Evolutionary conservation across 2,329 filamentous ascomycete species (phyloP), one percentile per base, ranked within the genome.

Genomic region (Trichoderma atroviride): DNA sequence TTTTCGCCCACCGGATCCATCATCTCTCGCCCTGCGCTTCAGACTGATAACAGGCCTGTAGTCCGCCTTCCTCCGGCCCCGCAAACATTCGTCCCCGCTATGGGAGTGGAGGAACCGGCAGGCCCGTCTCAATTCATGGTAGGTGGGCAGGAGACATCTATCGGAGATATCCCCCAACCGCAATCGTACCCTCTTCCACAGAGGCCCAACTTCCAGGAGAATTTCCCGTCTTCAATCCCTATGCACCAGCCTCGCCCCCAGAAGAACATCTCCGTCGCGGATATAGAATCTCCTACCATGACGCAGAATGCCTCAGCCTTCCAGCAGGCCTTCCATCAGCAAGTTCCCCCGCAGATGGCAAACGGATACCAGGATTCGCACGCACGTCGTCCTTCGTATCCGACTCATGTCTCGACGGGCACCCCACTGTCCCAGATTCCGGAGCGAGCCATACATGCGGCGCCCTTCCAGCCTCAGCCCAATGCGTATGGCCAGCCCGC

Each of bases 161-260:
- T 86, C 70, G 87, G 81, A 74, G 85, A 87, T 71, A 76, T 87
- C 22, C 83, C 85, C 50, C 87, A 86, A 69, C 85, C 85, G 53
- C 89, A 90, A 75, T 85, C 81, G 14, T 85, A 88, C 72, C 85
- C 85, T 29, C 84, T 88, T 29, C 87, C 85, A 16, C 86, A 87
- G 75, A 88, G 86, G 76, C 87, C 87, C 33, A 79, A 81, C 24
- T 85, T 87, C 78, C 83, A 87, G 73, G 87, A 90, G 76, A 88
- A 83, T 73, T 81, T 84, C 16, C 75, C 75, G 55, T 79, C 84
- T 5, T 79, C 82, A 55, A 83, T 87, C 73, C 87, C 93, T 0
- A 97, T 98, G 89, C 93, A 98, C 78, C 96, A 98, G 78, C 96
- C 96, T 69, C 91, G 93, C 64, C 95, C 96, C 10, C 94, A 98